Conservation (phyloP, 371 early-diverging fungal genomes). For the Mucor mucedo region DNA sequence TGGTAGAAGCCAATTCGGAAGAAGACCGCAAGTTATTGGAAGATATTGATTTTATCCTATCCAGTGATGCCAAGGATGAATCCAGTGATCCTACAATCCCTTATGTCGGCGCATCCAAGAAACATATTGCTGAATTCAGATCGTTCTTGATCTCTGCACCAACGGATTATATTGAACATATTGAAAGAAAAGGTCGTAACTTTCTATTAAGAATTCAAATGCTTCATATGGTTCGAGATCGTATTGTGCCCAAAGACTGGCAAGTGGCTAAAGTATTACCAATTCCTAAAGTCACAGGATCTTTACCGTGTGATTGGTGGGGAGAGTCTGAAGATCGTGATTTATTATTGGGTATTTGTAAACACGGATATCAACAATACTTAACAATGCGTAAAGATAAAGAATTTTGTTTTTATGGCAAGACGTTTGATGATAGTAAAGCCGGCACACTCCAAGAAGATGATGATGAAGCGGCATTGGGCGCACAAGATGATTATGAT, state of each 20-base stretch:
- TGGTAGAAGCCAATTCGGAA: conserved; percentile 42
- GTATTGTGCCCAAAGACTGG: conserved; percentile 61
- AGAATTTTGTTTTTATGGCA: conserved; percentile 71
- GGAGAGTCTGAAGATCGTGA: conserved; percentile 83
- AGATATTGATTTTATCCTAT: conserved; percentile 48
- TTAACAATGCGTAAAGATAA: conserved; percentile 69
- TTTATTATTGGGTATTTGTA: conserved; percentile 77
- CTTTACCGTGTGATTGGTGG: conserved; percentile 80
- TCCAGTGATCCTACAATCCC: conserved; percentile 55
- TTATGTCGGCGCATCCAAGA: conserved; percentile 63
- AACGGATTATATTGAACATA: conserved; percentile 74
- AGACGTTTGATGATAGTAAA: conserved; percentile 57
- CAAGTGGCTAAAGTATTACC: conserved; percentile 47
- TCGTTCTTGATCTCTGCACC: conserved; percentile 76
- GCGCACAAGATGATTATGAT: not conserved
- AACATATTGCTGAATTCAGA: conserved; percentile 64
- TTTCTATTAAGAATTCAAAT: conserved; percentile 78
- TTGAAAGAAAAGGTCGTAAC: conserved; percentile 74
- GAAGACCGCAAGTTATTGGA: conserved; percentile 52
- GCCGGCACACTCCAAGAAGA: conserved; percentile 32
- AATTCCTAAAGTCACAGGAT: conserved; percentile 63
- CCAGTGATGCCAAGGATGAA: conserved; percentile 44
- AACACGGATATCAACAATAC: conserved; percentile 82
- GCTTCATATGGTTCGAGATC: conserved; percentile 74
- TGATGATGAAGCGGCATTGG: conserved; percentile 7